Percentiles rank a stretch among this genome's conserved stretches.
Conservation (phyloP, 495 filamentous ascomycete species). For the Pseudomonodictys pantanalensis region DNA sequence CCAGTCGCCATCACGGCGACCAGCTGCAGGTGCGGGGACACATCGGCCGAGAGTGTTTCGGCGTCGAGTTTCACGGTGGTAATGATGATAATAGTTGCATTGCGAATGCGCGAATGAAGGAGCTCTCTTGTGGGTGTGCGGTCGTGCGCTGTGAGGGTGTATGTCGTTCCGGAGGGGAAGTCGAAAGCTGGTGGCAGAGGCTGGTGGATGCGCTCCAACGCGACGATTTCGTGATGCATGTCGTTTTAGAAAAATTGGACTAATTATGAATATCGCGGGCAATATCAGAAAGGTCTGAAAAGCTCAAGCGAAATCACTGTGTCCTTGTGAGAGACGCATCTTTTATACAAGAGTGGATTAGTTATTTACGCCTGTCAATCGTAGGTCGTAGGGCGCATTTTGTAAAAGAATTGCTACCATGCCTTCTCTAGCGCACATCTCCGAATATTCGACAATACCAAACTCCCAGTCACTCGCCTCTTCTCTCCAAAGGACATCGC, state of each 20-base stretch:
- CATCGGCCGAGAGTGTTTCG: slow-evolving; percentile 32
- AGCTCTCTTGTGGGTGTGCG: slow-evolving; percentile 36
- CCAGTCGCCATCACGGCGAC: slow-evolving; percentile 54
- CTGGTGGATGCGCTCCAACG: slow-evolving; percentile 48
- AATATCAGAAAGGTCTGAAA: too few relatives aligned
- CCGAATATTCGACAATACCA: too few relatives aligned
- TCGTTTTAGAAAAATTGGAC: background rate
- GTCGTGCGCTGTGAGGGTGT: slow-evolving; percentile 38
- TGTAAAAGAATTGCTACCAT: too few relatives aligned
- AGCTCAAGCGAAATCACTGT: too few relatives aligned
- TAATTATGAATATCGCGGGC: background rate
- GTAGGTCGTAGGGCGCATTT: too few relatives aligned
- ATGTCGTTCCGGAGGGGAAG: slow-evolving; percentile 42
- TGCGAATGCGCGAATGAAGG: slow-evolving; percentile 37
- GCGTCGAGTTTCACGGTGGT: slow-evolving; percentile 45
- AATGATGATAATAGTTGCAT: slow-evolving; percentile 52
- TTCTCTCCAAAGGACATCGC: too few relatives aligned
- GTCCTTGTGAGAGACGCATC: too few relatives aligned
- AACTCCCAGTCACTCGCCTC: too few relatives aligned
- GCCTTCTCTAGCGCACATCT: too few relatives aligned
- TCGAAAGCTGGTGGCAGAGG: slow-evolving; percentile 43
- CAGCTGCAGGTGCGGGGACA: slow-evolving; percentile 45
- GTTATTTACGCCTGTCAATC: too few relatives aligned
- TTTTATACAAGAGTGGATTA: too few relatives aligned
- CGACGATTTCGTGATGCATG: slow-evolving; percentile 46